A percentile compares a stretch with the other conserved stretches of the same genome.
Conservation (phyloP, 805 yeast species). For the Clavispora asparagi region DNA sequence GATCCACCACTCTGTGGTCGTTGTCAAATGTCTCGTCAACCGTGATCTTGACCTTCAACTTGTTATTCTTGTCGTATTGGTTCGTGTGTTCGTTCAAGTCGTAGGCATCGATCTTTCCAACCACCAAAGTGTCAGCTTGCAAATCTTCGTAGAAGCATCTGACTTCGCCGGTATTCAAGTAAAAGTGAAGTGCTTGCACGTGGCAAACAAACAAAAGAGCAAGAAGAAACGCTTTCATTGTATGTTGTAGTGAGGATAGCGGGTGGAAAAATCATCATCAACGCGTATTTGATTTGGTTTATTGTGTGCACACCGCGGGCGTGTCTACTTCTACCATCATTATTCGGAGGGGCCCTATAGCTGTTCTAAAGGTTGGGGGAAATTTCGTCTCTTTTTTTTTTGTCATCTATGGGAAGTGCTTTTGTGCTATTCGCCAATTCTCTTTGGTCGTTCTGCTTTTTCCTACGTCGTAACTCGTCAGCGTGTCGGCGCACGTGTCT, state of each 20-base stretch:
- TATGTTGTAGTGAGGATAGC: neutral
- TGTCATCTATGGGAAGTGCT: neutral
- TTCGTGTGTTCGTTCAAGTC: conserved; percentile 47
- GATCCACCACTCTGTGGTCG: conserved; percentile 71
- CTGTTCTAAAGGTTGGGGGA: too few species aligned
- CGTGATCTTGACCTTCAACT: conserved; percentile 52
- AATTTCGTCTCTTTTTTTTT: neutral
- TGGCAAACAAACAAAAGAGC: conserved; percentile 9
- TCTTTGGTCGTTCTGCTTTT: too few species aligned
- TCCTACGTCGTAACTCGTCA: neutral
- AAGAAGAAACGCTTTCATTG: conserved; percentile 6
- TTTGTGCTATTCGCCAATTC: neutral
- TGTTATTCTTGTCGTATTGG: conserved; percentile 48
- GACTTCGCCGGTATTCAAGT: conserved; percentile 67
- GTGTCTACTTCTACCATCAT: neutral
- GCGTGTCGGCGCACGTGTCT: neutral
- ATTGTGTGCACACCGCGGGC: neutral
- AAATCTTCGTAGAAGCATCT: conserved; percentile 84
- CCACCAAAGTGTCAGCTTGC: conserved; percentile 71
- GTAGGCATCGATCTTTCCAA: conserved; percentile 67
- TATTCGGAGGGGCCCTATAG: too few species aligned
- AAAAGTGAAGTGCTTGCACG: conserved; percentile 62
- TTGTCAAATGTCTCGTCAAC: conserved; percentile 61
- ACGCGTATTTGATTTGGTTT: neutral
- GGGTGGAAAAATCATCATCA: conserved; percentile 1